Base-by-base conservation (phyloP, 192 early-diverging fungal genomes). In the Mycoemilia scoparia region DNA sequence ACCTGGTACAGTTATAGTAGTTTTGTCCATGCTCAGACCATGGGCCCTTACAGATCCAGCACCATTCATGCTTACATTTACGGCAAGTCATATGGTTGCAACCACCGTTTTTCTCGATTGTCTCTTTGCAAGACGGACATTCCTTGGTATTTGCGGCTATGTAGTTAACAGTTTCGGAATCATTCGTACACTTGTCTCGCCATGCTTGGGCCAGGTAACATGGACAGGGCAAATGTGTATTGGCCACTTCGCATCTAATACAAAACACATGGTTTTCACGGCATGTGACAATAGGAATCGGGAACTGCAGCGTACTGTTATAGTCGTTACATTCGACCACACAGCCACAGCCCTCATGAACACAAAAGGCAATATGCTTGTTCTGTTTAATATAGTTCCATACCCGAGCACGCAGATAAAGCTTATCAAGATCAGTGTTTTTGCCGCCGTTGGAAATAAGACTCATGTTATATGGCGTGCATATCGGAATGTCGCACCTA, bases 11-110 rank as follows among this genome's bases (percentile, higher is more conserved):
- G 57, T 78, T 87, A 60, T 99, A 99, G 78, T 79, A 99, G 49
- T 69, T 70, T 22, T 82, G 86, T 5, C 90, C 90, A 45, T 99
- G 95, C 41, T 96, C 88, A 3, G 69, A 63, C 95, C 95, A 99
- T 17, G 89, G 87, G 10, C 90, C 92, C 73, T 79, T 71, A 59
- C 95, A 99, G 24, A 99, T 84, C 95, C 95, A 99, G 58, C 95
- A 99, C 54, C 95, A 98, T 66, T 99, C 88, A 57, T 93, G 71
- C 51, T 77, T 75, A 57, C 95, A 99, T 58, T 92, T 88, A 40
- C 82, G 75, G 64, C 95, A 99, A 1, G 87, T 92, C 95, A 99
- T 99, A 49, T 99, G 95, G 58, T 96, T 99, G 67, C 95, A 99
- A 6, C 95, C 95, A 32, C 95, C 95, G 54, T 99, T 99, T 69